phyloP scores from a whole-genome alignment of 2,329 filamentous ascomycete species.

The Fusarium setosum region DNA sequence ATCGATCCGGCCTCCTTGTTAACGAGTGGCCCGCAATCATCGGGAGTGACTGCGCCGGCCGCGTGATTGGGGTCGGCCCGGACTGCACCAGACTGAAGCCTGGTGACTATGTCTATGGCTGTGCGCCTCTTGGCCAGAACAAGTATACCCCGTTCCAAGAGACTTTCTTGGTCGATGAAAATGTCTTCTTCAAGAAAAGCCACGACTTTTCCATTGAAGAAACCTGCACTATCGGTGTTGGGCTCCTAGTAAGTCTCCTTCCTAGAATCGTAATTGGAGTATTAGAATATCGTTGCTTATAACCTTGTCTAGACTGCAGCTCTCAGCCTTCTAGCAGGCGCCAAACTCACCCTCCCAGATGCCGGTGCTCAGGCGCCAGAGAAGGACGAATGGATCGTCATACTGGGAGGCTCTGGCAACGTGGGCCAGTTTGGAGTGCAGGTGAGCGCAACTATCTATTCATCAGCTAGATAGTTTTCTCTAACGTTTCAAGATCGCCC shows the following conservation, averaged over 20 bases:
- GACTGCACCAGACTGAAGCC: conserved; percentile 44
- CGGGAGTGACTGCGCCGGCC: conserved; percentile 50
- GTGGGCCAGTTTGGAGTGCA: conserved; percentile 51
- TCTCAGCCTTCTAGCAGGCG: conserved; percentile 46
- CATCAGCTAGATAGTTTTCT: accelerated
- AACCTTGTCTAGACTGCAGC: conserved; percentile 44
- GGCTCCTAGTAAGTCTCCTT: conserved; percentile 48
- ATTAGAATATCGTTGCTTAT: not conserved
- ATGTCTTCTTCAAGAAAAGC: conserved; percentile 46
- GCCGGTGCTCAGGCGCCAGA: conserved; percentile 15
- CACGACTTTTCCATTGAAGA: conserved; percentile 43
- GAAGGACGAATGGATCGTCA: conserved; percentile 50
- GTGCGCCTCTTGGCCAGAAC: conserved; percentile 48
- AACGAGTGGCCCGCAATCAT: conserved; percentile 50
- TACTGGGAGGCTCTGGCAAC: conserved; percentile 49
- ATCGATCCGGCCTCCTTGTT: conserved; percentile 47
- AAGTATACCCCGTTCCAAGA: conserved; percentile 52
- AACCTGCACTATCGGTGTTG: conserved; percentile 50
- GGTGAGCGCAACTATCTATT: conserved; percentile 4
- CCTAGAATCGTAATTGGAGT: too few species aligned
- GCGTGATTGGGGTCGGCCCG: conserved; percentile 46
- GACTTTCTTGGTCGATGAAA: conserved; percentile 51
- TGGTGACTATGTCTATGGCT: conserved; percentile 51
- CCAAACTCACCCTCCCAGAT: conserved; percentile 38
- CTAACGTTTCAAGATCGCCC: conserved; percentile 43